Percentiles rank a stretch among this genome's conserved stretches.
phyloP scores from a whole-genome alignment of 108 stramenopile species.

The Stephanodiscus minutulus region DNA sequence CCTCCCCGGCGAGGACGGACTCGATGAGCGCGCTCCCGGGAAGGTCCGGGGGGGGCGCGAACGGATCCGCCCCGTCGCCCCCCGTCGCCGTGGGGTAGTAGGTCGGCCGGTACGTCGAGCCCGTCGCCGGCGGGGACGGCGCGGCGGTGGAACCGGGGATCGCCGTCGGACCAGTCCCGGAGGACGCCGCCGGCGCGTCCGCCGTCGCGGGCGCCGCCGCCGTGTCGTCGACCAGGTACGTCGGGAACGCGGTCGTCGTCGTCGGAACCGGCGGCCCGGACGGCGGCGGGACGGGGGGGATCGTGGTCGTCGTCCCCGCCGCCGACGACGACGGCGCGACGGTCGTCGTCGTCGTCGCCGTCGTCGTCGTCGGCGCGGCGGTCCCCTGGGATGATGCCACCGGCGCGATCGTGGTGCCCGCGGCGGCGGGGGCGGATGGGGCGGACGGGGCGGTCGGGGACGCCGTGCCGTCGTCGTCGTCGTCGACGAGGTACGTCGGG shows the following conservation, averaged over 20 bases:
- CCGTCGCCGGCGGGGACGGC: background rate
- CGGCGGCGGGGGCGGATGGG: background rate
- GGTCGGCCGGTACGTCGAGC: background rate
- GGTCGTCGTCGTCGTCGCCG: too few relatives aligned
- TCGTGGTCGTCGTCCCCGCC: background rate
- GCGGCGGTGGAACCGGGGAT: background rate
- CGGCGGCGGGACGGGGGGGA: background rate
- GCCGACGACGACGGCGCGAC: background rate
- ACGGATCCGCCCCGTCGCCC: slow-evolving; percentile 9
- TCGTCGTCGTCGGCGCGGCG: too few relatives aligned
- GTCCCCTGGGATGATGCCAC: background rate
- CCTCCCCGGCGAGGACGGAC: background rate
- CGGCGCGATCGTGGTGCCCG: too few relatives aligned
- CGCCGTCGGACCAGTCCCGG: background rate
- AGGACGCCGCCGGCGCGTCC: too few relatives aligned
- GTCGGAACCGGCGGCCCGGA: too few relatives aligned
- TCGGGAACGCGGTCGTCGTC: too few relatives aligned
- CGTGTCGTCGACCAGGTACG: too few relatives aligned
- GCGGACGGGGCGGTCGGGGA: background rate
- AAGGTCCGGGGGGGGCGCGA: slow-evolving; percentile 4
- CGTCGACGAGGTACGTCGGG: slow-evolving; percentile 1
- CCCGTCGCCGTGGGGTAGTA: slow-evolving; percentile 23
- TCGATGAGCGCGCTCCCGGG: background rate
- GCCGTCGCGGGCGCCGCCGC: too few relatives aligned
- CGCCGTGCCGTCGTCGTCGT: background rate